Percentiles rank a stretch among this genome's conserved stretches.
Conservation (phyloP, 176 grass and related monocot species). For the Microstegium vimineum region DNA sequence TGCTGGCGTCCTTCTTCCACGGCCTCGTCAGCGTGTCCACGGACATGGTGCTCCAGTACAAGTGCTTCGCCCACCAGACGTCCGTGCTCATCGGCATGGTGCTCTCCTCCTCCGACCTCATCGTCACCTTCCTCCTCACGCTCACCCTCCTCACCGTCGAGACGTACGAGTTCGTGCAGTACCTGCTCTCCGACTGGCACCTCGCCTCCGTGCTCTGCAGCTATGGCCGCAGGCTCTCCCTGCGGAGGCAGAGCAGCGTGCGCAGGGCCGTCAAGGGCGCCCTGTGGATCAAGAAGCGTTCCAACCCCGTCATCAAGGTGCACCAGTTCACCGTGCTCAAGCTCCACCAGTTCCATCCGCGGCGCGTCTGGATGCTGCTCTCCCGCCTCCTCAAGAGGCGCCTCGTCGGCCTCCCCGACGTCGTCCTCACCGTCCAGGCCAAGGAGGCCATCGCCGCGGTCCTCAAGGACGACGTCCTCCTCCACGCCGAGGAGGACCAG, state of each 20-base stretch:
- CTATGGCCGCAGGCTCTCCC: not conserved
- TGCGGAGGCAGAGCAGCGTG: not conserved
- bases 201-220: not conserved
- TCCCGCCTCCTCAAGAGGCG: constrained; percentile 4
- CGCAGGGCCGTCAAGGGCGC: not conserved
- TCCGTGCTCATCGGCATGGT: constrained; percentile 10
- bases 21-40: not conserved
- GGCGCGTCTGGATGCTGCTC: not conserved
- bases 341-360: not conserved
- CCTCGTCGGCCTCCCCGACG: not conserved
- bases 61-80: constrained; percentile 24
- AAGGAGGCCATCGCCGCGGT: not conserved
- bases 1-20: not conserved
- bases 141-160: constrained; percentile 20
- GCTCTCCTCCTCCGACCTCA: constrained; percentile 22
- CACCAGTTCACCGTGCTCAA: constrained; percentile 24
- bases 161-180: constrained; percentile 13
- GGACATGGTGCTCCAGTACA: constrained; percentile 28
- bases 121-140: constrained; percentile 29
- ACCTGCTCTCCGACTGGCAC: constrained; percentile 23
- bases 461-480: not conserved
- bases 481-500: not conserved
- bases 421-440: not conserved
- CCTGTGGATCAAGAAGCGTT: not conserved
- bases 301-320: not conserved